Evolutionary conservation across 2,329 filamentous ascomycete species (phyloP), one percentile per base, ranked within the genome.

Genomic region (Fusarium succisae): DNA sequence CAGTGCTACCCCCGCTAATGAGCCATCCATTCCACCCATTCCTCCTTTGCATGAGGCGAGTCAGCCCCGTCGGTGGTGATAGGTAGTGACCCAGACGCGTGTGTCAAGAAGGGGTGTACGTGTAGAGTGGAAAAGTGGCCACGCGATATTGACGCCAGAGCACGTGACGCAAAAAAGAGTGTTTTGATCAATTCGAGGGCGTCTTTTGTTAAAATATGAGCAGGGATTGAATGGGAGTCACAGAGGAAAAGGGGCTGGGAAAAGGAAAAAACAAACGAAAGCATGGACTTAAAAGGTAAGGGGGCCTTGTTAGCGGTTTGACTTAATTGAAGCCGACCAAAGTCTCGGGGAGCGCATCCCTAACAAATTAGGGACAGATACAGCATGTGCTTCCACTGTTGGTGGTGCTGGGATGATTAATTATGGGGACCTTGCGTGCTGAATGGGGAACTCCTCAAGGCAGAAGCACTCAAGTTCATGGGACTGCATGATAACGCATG

Each of bases 401-500:
- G 58, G 38, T 63, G 56, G 66, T 70, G 47, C 55, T 58, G 51
- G 47, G 56, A 53, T 60, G 47, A 74, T 66, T n/a, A 60, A 54
- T 45, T 66, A 55, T 72, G 70, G 71, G 39, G 44, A 30, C 48
- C 45, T 41, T 50, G 32, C 26, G 57, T 58, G 57, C 68, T 63
- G 47, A 59, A 67, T 63, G 67, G 67, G 37, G 70, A 66, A 45
- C 61, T 30, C 70, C 70, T 53, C 76, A 79, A 79, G 77, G 77
- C 77, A 79, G 77, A 79, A 70, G 68, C 48, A 50, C 63, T 66
- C 65, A 44, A 72, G 51, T 43, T 43, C 61, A 66, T 79, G 77
- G 73, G 77, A 79, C 75, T 76, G 71, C 63, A 75, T 70, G 77
- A 70, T 79, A 79, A 60, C 62, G 71, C 73, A 75, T 77, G 71